A percentile compares a stretch with the other conserved stretches of the same genome.
Conservation (phyloP, 163 green algal genomes). For the Volvox carteri region DNA sequence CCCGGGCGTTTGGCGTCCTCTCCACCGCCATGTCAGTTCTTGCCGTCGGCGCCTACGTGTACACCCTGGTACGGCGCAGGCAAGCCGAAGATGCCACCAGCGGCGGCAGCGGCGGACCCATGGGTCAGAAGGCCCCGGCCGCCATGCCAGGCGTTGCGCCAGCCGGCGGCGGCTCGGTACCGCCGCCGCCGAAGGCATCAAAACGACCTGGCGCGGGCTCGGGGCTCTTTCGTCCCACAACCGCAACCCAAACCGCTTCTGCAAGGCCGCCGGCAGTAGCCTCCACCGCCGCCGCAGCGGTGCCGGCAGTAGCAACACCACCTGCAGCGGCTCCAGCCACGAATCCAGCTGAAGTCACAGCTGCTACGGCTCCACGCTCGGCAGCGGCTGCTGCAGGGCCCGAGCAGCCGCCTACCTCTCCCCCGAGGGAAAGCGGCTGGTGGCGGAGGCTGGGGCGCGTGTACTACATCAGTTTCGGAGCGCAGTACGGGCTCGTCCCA, state of each 20-base stretch:
- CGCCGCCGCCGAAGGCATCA: neutral
- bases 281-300: neutral
- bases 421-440: constrained; percentile 29
- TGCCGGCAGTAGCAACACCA: neutral
- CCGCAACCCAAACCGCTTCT: neutral
- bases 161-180: neutral
- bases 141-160: neutral
- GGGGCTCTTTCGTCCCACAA: neutral
- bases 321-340: neutral
- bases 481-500: constrained; percentile 58
- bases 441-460: constrained; percentile 49
- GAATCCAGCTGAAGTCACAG: neutral
- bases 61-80: neutral
- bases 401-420: neutral
- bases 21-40: neutral
- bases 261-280: neutral
- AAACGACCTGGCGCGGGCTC: neutral
- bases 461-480: constrained; percentile 65
- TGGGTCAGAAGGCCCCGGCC: neutral
- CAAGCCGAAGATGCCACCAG: neutral
- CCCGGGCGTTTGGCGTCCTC: neutral
- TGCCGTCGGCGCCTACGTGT: constrained; percentile 5
- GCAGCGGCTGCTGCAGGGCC: neutral
- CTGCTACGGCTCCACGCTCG: neutral
- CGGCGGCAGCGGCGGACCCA: neutral